Evolutionary conservation across 1,284 basidiomycete genomes (phyloP), one percentile per base, ranked within the genome.

Genomic region (Cryptococcus wingfieldii): DNA sequence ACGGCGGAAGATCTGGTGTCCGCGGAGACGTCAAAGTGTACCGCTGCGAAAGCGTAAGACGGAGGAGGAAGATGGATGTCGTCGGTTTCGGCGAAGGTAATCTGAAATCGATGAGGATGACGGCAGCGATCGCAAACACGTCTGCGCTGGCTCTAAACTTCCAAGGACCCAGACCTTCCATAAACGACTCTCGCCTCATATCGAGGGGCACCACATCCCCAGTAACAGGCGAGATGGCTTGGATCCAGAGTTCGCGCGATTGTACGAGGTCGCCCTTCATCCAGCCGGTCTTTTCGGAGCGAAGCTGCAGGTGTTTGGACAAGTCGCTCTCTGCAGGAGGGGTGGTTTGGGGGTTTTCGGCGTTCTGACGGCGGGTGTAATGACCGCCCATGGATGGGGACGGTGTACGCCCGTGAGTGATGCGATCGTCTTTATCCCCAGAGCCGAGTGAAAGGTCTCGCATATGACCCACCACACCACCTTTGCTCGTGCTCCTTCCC

Each of bases 91-190:
- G 74, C 1, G 64, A 50, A 5, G 70, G 72, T 2, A 67, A 51
- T 28, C 54, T 57, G 43, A 77, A 54, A 13, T 64, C 60, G 7
- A 76, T 37, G n/a, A 73, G 55, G 47, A 73, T 57, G 48, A 71
- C 71, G 25, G 67, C 59, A 1, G 72, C 70, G 38, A 77, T 68
- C 13, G 65, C 63, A 55, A 75, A 70, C 18, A 69, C 70, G 52
- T 77, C 75, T 7, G 69, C 61, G 16, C 61, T 59, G 14, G 66
- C 65, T 16, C 53, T 60, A 54, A 75, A 66, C 16, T 68, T 60
- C 74, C 74, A 77, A 6, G 59, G 55, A 6, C 74, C 74, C 0
- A 77, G 58, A 5, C 73, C 72, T 31, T 73, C 68, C 14, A 75
- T 69, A 19, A 63, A 65, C 2, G 72, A 73, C 37, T 71, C 70